phyloP scores from a whole-genome alignment of 2,329 filamentous ascomycete genomes.

The Trichocomaceae sp. region DNA sequence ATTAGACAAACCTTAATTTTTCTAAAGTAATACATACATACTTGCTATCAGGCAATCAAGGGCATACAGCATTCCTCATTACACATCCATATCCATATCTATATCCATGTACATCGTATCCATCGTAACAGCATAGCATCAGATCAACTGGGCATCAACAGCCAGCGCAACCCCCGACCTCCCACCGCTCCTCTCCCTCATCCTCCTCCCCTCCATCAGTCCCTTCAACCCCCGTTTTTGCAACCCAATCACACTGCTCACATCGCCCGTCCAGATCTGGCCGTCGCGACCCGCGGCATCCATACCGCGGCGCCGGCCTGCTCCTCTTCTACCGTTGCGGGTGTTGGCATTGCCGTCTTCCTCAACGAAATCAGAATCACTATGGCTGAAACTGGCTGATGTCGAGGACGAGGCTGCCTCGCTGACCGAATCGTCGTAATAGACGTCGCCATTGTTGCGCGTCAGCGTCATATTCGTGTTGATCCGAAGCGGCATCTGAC shows the following conservation, averaged over 20 bases:
- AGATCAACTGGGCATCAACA: background rate
- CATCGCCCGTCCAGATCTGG: constrained; percentile 68
- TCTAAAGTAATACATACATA: too few species aligned
- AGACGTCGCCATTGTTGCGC: constrained; percentile 17
- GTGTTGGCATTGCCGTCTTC: constrained; percentile 14
- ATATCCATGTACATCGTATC: background rate
- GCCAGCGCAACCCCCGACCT: constrained; percentile 8
- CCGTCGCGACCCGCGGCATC: constrained; percentile 33
- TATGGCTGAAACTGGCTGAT: constrained; percentile 33
- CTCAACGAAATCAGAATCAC: constrained; percentile 28
- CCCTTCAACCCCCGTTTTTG: constrained; percentile 90
- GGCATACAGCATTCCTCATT: too few species aligned
- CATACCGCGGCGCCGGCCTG: constrained; percentile 29
- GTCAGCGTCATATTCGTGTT: constrained; percentile 32
- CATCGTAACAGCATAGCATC: background rate
- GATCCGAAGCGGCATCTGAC: constrained; percentile 34
- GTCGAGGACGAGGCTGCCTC: constrained; percentile 33
- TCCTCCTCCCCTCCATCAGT: constrained; percentile 85
- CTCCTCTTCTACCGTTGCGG: constrained; percentile 28
- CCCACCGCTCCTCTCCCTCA: constrained; percentile 60
- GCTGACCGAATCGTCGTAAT: constrained; percentile 34
- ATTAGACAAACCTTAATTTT: background rate
- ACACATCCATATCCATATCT: background rate
- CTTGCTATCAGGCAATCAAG: too few species aligned
- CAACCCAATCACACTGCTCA: constrained; percentile 81